Conservation (phyloP, 345 rosid genomes). For the Carallia pectinifolia region DNA sequence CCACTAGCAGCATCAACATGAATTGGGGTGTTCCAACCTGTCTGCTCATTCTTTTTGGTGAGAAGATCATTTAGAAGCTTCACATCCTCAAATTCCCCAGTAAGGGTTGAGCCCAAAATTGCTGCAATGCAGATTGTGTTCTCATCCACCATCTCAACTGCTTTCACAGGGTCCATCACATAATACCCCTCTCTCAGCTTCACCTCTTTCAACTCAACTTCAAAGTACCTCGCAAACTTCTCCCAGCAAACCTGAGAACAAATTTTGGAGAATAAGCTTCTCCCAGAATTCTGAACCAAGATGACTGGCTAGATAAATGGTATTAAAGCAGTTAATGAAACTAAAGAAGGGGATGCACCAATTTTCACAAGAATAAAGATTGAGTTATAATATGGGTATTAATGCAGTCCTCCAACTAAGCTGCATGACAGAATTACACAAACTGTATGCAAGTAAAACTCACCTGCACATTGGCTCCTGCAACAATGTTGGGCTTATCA, state of each 20-base stretch:
- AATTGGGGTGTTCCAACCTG: slow-evolving; percentile 17
- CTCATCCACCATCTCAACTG: slow-evolving; percentile 20
- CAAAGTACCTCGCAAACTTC: slow-evolving; percentile 21
- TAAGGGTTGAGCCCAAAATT: slow-evolving; percentile 14
- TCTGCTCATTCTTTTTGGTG: slow-evolving; percentile 7
- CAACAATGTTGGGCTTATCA: slow-evolving; percentile 17
- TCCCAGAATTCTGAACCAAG: neutral
- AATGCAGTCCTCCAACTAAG: neutral
- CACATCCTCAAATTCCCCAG: slow-evolving; percentile 17
- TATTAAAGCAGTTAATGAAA: neutral
- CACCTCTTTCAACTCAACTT: slow-evolving; percentile 21
- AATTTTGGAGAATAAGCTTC: no score
- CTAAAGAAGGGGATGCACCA: no score
- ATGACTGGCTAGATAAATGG: neutral
- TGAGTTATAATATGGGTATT: no score
- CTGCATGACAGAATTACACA: no score
- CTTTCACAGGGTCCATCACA: slow-evolving; percentile 15
- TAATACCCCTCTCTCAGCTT: slow-evolving; percentile 10
- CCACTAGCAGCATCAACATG: slow-evolving; percentile 26
- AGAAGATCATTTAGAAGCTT: slow-evolving; percentile 18
- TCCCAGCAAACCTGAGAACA: slow-evolving; percentile 16
- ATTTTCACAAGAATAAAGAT: no score
- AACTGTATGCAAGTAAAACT: neutral
- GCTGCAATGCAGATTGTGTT: slow-evolving; percentile 16
- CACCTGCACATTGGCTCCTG: slow-evolving; percentile 24